These are phyloP conservation scores for Beauveria australis DNA, from an alignment of 2,329 filamentous ascomycete genomes.

Conservation along the genomic window DNA sequence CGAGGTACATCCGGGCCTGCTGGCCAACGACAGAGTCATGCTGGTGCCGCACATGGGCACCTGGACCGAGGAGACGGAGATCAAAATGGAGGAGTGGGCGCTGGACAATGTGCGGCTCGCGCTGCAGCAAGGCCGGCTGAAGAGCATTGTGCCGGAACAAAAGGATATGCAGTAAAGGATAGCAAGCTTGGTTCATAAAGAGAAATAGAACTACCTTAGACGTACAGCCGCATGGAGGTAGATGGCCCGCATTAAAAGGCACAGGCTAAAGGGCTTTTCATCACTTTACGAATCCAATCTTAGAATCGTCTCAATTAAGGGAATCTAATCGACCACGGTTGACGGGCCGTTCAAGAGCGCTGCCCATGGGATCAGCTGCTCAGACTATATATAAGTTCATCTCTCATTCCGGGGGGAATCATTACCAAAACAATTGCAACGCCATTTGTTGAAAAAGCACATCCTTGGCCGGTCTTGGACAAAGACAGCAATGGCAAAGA, in stretches of 20 bases:
- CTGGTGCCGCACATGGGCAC: conserved; percentile 84
- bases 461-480: conserved; percentile 15
- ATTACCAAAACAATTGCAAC: conserved; percentile 28
- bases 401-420: conserved; percentile 25
- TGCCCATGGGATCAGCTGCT: neutral
- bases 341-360: conserved; percentile 27
- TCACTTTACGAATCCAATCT: no score
- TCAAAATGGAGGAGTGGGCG: conserved; percentile 67
- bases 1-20: conserved; percentile 61
- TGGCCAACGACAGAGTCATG: conserved; percentile 62
- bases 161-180: conserved; percentile 15
- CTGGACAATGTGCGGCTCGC: conserved; percentile 62
- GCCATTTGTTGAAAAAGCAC: conserved; percentile 34
- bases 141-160: conserved; percentile 68
- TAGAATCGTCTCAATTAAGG: conserved; percentile 16
- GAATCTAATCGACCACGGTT: conserved; percentile 33
- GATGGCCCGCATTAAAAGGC: no score
- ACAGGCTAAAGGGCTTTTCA: no score
- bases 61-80: conserved; percentile 59
- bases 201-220: neutral
- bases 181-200: neutral
- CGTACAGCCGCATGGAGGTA: neutral
- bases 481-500: neutral
- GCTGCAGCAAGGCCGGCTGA: conserved; percentile 52
- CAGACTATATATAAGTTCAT: conserved; percentile 15